These are phyloP conservation scores for Rhodotorula graminis DNA, from an alignment of 768 basidiomycete genomes.

Conservation along the genomic window DNA sequence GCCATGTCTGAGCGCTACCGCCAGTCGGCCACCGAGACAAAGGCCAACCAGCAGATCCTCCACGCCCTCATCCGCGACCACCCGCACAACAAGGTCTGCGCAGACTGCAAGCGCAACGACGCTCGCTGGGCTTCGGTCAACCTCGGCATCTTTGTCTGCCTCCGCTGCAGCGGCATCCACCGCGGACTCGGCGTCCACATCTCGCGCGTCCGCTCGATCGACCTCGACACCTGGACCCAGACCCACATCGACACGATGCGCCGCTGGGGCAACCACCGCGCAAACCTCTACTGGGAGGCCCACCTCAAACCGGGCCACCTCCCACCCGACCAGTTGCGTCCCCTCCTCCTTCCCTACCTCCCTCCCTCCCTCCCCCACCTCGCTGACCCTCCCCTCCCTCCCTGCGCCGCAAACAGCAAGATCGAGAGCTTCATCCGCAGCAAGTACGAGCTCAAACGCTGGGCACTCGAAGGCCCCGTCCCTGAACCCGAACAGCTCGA, in stretches of 20 bases:
- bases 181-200: conserved; percentile 98
- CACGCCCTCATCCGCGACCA: conserved; percentile 73
- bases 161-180: conserved; percentile 95
- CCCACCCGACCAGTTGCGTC: conserved; percentile 91
- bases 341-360: neutral
- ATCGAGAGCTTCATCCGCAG: conserved; percentile 96
- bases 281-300: conserved; percentile 95
- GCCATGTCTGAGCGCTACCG: conserved; percentile 26
- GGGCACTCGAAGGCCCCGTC: conserved; percentile 85
- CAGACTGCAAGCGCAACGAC: conserved; percentile 96
- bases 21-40: conserved; percentile 20
- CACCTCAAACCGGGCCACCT: conserved; percentile 85
- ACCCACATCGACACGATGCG: conserved; percentile 86
- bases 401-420: conserved; percentile 70
- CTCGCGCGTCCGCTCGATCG: conserved; percentile 92
- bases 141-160: conserved; percentile 91
- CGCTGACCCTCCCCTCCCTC: neutral
- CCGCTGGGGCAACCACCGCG: conserved; percentile 89
- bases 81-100: conserved; percentile 85
- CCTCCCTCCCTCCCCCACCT: conserved; percentile 4
- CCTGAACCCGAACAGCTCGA: conserved; percentile 84
- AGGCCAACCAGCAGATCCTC: conserved; percentile 53
- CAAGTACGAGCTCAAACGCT: conserved; percentile 88
- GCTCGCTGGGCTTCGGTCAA: conserved; percentile 99
- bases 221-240: conserved; percentile 96